Evolutionary conservation across 306 rosid species (phyloP).

Genomic region (Benincasa hispida): DNA sequence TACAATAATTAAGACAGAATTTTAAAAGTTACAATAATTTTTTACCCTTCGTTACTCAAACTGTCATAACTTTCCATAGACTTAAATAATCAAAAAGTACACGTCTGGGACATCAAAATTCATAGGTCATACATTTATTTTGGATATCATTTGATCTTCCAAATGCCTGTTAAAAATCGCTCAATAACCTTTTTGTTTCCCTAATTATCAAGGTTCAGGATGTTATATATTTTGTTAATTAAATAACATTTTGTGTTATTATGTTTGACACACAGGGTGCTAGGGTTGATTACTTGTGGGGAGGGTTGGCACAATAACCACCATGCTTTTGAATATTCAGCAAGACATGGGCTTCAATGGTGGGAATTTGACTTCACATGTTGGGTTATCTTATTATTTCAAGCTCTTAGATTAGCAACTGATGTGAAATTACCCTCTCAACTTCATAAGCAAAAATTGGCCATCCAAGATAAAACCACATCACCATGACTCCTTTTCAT

Average conservation of each 20-base stretch:
- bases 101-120: too few species aligned
- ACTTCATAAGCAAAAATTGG: neutral
- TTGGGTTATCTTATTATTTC: conserved; percentile 33
- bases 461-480: neutral
- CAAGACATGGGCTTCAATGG: conserved; percentile 61
- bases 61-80: too few species aligned
- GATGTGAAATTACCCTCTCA: conserved; percentile 17
- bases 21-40: too few species aligned
- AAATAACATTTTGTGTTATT: too few species aligned
- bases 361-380: conserved; percentile 58
- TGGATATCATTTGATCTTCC: neutral
- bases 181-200: too few species aligned
- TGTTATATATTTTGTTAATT: too few species aligned
- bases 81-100: too few species aligned
- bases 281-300: conserved; percentile 48
- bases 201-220: too few species aligned
- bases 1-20: too few species aligned
- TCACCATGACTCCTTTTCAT: neutral
- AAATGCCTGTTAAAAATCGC: neutral
- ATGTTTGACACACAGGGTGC: conserved; percentile 23
- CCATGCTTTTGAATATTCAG: conserved; percentile 62
- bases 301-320: conserved; percentile 73
- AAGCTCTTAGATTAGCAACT: conserved; percentile 39
- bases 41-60: too few species aligned
- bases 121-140: neutral